These are phyloP conservation scores for Fusarium ambrosium DNA, from an alignment of 2,329 filamentous ascomycete species.

Conservation along the genomic window DNA sequence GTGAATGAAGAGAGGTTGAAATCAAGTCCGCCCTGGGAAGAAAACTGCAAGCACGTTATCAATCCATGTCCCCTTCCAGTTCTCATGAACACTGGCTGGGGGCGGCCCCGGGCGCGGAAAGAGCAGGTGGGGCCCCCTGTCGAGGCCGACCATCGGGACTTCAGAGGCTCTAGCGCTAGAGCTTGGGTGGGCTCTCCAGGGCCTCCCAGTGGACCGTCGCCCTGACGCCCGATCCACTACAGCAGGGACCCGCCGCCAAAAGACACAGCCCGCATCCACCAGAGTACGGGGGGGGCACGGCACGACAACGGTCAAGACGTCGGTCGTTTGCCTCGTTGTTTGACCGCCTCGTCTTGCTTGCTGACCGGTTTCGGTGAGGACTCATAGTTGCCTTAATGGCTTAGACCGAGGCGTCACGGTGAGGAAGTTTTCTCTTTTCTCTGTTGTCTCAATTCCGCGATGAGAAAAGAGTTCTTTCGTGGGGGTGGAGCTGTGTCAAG, in stretches of 20 bases:
- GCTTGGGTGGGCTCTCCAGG: not conserved
- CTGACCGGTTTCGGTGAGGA: constrained; percentile 30
- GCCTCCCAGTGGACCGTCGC: constrained; percentile 27
- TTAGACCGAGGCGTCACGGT: not conserved
- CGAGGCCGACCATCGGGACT: constrained; percentile 31
- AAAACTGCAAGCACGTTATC: constrained; percentile 25
- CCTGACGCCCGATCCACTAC: constrained; percentile 5
- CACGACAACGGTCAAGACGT: constrained; percentile 13
- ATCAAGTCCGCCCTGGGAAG: not conserved
- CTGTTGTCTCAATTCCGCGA: constrained; percentile 11
- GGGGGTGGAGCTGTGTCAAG: not conserved
- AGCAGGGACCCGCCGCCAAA: constrained; percentile 24
- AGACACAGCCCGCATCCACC: constrained; percentile 24
- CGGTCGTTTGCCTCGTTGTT: constrained; percentile 5
- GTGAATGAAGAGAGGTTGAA: constrained; percentile 10
- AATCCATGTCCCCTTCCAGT: constrained; percentile 23
- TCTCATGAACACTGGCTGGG: constrained; percentile 35
- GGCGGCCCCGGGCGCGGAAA: constrained; percentile 5
- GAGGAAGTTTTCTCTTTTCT: constrained; percentile 18
- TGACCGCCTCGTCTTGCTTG: constrained; percentile 30
- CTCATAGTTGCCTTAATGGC: not conserved
- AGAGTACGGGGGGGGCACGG: constrained; percentile 8
- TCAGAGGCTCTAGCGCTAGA: constrained; percentile 10
- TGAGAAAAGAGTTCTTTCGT: not conserved
- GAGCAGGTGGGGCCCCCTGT: constrained; percentile 13